phyloP scores from a whole-genome alignment of 305 asterid species.

The Fraxinus angustifolia region DNA sequence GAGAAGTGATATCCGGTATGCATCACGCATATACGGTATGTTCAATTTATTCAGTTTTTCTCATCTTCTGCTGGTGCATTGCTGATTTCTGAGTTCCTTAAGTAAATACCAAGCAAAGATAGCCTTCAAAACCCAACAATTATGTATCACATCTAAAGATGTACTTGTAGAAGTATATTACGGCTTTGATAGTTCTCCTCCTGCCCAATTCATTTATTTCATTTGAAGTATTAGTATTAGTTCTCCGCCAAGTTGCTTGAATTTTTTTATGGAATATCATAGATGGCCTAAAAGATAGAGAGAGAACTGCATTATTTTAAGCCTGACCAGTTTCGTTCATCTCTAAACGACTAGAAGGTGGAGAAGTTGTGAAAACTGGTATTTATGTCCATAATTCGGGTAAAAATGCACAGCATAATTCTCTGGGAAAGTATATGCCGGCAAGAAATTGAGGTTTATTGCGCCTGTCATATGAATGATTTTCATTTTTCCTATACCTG shows the following conservation, averaged over 20 bases:
- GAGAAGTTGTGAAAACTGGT: not conserved
- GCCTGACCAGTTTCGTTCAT: not conserved
- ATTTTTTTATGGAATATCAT: not conserved
- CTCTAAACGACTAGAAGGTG: not conserved
- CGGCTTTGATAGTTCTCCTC: not conserved
- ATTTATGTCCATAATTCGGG: not conserved
- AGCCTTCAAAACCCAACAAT: no score
- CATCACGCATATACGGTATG: no score
- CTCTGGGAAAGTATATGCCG: not conserved
- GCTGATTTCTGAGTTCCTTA: no score
- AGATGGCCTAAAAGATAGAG: not conserved
- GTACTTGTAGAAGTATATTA: constrained; percentile 3
- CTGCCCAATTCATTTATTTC: not conserved
- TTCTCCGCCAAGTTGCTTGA: not conserved
- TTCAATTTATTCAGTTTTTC: no score
- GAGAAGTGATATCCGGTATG: no score
- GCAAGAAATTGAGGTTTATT: not conserved
- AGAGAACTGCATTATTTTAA: not conserved
- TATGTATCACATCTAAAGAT: constrained; percentile 7
- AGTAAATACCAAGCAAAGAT: no score
- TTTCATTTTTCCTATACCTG: not conserved
- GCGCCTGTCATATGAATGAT: not conserved
- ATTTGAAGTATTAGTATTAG: not conserved
- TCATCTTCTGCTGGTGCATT: no score
- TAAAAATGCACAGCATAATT: not conserved